phyloP scores from a whole-genome alignment of 148 eudicot genomes.

The Cornus suecica region DNA sequence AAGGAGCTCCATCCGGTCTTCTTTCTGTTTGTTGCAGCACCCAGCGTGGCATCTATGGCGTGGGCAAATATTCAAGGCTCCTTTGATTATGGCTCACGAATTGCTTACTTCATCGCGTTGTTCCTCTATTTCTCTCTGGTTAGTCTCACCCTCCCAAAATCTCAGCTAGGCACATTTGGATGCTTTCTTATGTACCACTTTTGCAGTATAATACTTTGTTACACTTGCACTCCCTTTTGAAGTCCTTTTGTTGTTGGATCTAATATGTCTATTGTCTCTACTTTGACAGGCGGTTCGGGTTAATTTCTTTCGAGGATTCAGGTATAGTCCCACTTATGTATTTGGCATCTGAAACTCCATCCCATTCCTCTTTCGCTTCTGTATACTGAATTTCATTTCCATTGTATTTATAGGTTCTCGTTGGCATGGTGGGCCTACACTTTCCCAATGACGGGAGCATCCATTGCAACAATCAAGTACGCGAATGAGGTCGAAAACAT shows the following conservation, averaged over 20 bases:
- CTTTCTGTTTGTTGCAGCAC: slow-evolving; percentile 88
- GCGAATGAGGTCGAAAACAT: slow-evolving; percentile 52
- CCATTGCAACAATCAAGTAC: slow-evolving; percentile 80
- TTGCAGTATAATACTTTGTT: not conserved
- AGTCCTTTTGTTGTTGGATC: not conserved
- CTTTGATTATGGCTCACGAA: slow-evolving; percentile 62
- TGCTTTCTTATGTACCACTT: not conserved
- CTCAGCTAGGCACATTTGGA: not conserved
- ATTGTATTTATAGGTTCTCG: slow-evolving; percentile 52
- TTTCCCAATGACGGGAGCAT: slow-evolving; percentile 90
- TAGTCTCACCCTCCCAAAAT: slow-evolving; percentile 11
- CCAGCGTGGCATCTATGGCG: slow-evolving; percentile 91
- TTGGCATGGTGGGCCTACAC: slow-evolving; percentile 99
- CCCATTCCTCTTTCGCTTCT: not conserved
- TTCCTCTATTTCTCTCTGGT: slow-evolving; percentile 94
- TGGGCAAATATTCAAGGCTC: slow-evolving; percentile 84
- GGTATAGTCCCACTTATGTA: slow-evolving; percentile 25
- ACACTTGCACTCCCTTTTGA: no score
- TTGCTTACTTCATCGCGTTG: slow-evolving; percentile 76
- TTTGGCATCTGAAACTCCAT: not conserved
- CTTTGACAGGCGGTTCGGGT: slow-evolving; percentile 78
- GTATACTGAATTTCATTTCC: slow-evolving; percentile 4
- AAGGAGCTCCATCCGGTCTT: slow-evolving; percentile 96
- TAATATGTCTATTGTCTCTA: not conserved
- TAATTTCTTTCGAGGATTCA: slow-evolving; percentile 93